phyloP scores from a whole-genome alignment of 805 yeast species.

The Scheffersomyces spartinae region DNA sequence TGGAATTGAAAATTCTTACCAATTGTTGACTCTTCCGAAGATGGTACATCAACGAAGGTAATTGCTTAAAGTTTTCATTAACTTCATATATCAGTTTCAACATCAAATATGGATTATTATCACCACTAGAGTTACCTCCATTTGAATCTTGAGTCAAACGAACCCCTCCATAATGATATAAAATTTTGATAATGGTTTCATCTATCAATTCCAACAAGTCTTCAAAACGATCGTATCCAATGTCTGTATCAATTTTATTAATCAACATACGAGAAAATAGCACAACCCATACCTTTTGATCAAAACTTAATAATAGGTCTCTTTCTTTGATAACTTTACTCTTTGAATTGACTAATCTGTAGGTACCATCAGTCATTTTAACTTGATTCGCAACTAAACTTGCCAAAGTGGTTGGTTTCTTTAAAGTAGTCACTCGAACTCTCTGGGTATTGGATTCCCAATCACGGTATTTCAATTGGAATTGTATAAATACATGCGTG shows the following conservation, averaged over 20 bases:
- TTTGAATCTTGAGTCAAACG: constrained; percentile 3
- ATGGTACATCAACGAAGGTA: constrained; percentile 22
- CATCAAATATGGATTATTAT: constrained; percentile 15
- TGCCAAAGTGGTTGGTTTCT: constrained; percentile 16
- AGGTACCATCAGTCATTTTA: constrained; percentile 7
- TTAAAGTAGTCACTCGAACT: constrained; percentile 19
- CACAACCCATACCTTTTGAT: constrained; percentile 18
- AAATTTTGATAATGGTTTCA: constrained; percentile 12
- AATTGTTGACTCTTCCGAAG: constrained; percentile 25
- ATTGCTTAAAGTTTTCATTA: constrained; percentile 13
- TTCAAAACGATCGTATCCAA: constrained; percentile 23
- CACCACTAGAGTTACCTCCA: constrained; percentile 1
- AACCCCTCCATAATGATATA: constrained; percentile 18
- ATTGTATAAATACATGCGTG: constrained; percentile 19
- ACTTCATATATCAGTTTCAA: constrained; percentile 9
- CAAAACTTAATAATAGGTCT: constrained; percentile 17
- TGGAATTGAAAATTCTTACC: constrained; percentile 25
- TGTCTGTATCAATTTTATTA: constrained; percentile 20
- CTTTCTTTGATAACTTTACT: constrained; percentile 15
- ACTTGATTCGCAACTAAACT: constrained; percentile 8
- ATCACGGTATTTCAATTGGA: constrained; percentile 20
- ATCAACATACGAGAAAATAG: constrained; percentile 20
- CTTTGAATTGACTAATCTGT: constrained; percentile 8
- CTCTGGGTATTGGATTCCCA: constrained; percentile 8
- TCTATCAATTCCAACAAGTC: constrained; percentile 16